Conservation (phyloP, 495 filamentous ascomycete species). For the Poronia punctata region DNA sequence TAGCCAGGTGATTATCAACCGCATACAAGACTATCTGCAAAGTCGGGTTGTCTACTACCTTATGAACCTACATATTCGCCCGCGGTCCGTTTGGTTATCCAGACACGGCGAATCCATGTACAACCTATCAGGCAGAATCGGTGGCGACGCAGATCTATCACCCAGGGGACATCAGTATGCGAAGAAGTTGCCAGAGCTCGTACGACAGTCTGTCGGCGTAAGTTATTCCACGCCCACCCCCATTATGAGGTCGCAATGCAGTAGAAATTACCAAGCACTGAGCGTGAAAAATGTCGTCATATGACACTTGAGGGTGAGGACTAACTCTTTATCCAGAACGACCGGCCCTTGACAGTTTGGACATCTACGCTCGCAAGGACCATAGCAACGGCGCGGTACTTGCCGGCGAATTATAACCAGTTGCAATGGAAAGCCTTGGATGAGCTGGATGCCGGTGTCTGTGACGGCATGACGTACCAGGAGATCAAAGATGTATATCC, state of each 20-base stretch:
- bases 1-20: conserved; percentile 91
- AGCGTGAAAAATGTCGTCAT: too few species aligned
- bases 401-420: conserved; percentile 73
- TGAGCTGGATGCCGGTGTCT: conserved; percentile 93
- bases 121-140: conserved; percentile 82
- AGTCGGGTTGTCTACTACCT: conserved; percentile 95
- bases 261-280: too few species aligned
- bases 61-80: conserved; percentile 96
- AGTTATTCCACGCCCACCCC: too few species aligned
- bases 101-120: conserved; percentile 92
- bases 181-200: conserved; percentile 67
- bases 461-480: conserved; percentile 89
- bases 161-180: conserved; percentile 84
- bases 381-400: conserved; percentile 78
- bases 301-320: not conserved
- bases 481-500: conserved; percentile 87
- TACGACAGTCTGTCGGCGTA: conserved; percentile 71
- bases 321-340: conserved; percentile 32
- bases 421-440: conserved; percentile 98
- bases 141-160: conserved; percentile 83
- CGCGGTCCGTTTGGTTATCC: conserved; percentile 95
- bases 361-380: conserved; percentile 92
- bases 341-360: conserved; percentile 87
- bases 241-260: too few species aligned
- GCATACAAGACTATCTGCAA: conserved; percentile 92